Conservation (phyloP, 192 early-diverging fungal species). For the Coemansia sp. region DNA sequence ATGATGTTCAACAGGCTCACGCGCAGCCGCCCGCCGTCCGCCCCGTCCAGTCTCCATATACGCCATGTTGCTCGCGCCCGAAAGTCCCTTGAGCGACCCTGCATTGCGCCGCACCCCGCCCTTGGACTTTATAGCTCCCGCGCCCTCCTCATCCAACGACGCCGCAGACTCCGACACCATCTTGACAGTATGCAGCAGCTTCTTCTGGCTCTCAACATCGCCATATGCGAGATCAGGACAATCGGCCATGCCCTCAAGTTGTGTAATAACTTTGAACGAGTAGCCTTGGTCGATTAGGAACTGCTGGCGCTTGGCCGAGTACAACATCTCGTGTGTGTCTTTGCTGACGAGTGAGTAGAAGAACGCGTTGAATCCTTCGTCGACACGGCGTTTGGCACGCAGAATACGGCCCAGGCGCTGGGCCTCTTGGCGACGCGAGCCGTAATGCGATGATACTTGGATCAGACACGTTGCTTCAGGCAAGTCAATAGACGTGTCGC, state of each 20-base stretch:
- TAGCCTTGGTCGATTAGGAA: conserved; percentile 99
- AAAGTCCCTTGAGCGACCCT: too few relatives aligned
- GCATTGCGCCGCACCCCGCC: too few relatives aligned
- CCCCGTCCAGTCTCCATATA: too few relatives aligned
- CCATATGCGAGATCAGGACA: conserved; percentile 50
- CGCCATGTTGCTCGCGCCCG: too few relatives aligned
- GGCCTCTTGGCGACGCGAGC: conserved; percentile 86
- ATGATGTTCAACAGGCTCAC: conserved; percentile 54
- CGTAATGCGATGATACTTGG: not conserved
- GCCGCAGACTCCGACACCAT: not conserved
- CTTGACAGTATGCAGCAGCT: not conserved
- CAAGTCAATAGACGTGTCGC: conserved; percentile 92
- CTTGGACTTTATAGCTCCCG: too few relatives aligned
- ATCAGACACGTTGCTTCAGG: not conserved
- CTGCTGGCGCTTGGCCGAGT: conserved; percentile 94
- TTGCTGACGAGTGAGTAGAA: conserved; percentile 93
- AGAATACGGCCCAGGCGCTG: conserved; percentile 91
- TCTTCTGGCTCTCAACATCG: not conserved
- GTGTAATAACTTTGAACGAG: conserved; percentile 94
- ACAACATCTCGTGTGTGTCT: conserved; percentile 98
- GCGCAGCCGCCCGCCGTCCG: too few relatives aligned
- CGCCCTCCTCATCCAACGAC: not conserved
- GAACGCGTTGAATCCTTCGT: conserved; percentile 91
- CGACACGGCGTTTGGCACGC: conserved; percentile 89
- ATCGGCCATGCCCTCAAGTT: conserved; percentile 86